phyloP scores from a whole-genome alignment of 495 filamentous ascomycete genomes.

The Neurospora sp. region DNA sequence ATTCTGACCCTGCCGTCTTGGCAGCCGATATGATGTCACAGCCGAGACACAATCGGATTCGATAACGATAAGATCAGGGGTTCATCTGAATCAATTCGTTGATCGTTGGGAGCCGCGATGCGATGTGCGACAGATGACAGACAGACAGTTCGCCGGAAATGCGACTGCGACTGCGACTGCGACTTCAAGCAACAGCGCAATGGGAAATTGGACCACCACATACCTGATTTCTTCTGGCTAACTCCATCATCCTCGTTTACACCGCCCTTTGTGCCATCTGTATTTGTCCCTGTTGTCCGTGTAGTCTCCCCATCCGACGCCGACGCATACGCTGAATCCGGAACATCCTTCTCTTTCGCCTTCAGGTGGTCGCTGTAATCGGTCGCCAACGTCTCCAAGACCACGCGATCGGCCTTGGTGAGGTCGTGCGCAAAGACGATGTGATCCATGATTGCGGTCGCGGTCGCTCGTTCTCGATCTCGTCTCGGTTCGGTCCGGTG shows the following conservation, averaged over 20 bases:
- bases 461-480: not conserved
- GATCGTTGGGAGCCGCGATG: not conserved
- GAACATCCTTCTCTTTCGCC: not conserved
- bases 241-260: not conserved
- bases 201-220: too few species aligned
- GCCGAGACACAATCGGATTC: not conserved
- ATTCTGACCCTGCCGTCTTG: not conserved
- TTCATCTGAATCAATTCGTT: not conserved
- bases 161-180: not conserved
- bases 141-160: not conserved
- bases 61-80: not conserved
- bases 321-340: not conserved
- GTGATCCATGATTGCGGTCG: not conserved
- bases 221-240: not conserved
- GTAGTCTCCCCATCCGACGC: not conserved
- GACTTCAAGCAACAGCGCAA: not conserved
- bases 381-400: not conserved
- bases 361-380: not conserved
- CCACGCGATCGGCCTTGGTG: not conserved
- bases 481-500: not conserved
- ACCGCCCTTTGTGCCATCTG: not conserved
- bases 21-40: not conserved
- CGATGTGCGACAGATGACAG: not conserved
- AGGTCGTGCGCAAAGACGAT: not conserved
- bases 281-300: not conserved